Evolutionary conservation across 2,329 filamentous ascomycete species (phyloP).

Genomic region (Monosporascus sp.): DNA sequence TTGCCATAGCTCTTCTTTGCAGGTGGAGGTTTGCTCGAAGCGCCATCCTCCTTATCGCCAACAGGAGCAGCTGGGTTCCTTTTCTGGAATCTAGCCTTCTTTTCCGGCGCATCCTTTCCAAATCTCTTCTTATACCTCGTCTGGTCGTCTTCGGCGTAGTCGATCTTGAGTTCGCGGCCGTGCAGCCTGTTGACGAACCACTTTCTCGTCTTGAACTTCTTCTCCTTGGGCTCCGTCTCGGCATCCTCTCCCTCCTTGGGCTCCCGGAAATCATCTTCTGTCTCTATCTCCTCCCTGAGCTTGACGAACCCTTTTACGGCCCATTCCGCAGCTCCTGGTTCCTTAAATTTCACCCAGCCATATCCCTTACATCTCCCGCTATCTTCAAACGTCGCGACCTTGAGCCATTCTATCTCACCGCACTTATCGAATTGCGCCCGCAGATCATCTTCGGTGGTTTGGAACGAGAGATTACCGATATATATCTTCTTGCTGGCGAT

Average conservation of each 20-base stretch:
- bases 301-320: conserved; percentile 79
- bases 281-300: conserved; percentile 60
- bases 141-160: conserved; percentile 89
- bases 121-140: conserved; percentile 91
- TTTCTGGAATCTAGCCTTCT: conserved; percentile 15
- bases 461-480: conserved; percentile 83
- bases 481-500: conserved; percentile 76
- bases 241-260: conserved; percentile 39
- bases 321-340: conserved; percentile 66
- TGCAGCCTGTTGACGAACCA: conserved; percentile 84
- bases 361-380: conserved; percentile 97
- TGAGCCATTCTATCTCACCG: conserved; percentile 74
- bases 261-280: conserved; percentile 55
- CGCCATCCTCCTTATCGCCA: conserved; percentile 13
- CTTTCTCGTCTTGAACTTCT: conserved; percentile 56
- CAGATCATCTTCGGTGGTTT: conserved; percentile 75
- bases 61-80: conserved; percentile 18
- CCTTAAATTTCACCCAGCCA: conserved; percentile 89
- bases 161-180: conserved; percentile 77
- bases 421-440: conserved; percentile 79
- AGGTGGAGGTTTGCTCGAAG: conserved; percentile 25
- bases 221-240: conserved; percentile 41
- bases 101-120: conserved; percentile 61
- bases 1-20: conserved; percentile 37
- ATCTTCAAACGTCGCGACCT: conserved; percentile 94